Percentiles rank a stretch among this genome's conserved stretches.
These are phyloP conservation scores for Fallopia convolvulus DNA, from an alignment of 148 eudicot genomes.

Conservation along the genomic window DNA sequence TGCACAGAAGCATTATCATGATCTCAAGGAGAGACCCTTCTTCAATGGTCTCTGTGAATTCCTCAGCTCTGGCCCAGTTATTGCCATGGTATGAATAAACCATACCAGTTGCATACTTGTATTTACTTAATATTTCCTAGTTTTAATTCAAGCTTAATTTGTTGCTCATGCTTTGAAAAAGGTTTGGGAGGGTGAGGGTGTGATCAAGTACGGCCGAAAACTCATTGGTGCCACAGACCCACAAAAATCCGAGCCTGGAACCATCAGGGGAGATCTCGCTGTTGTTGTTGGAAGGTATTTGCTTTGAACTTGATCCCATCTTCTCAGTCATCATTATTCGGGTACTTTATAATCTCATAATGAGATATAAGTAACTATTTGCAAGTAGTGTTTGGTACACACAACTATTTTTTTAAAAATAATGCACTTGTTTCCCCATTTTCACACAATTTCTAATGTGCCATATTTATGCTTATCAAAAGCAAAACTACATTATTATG, in stretches of 20 bases:
- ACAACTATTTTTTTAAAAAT: too few species aligned
- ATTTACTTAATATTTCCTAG: background rate
- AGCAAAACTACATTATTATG: too few species aligned
- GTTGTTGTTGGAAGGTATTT: slow-evolving; percentile 90
- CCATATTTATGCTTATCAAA: too few species aligned
- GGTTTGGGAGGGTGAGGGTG: slow-evolving; percentile 99
- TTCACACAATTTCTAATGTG: too few species aligned
- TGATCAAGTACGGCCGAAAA: slow-evolving; percentile 83
- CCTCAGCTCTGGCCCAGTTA: slow-evolving; percentile 96
- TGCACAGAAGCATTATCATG: slow-evolving; percentile 91
- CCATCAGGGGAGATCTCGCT: slow-evolving; percentile 96
- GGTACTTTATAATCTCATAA: too few species aligned
- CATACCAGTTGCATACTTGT: background rate
- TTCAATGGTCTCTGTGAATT: slow-evolving; percentile 86
- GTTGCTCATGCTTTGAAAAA: slow-evolving; percentile 19
- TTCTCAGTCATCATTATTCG: background rate
- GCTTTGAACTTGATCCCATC: background rate
- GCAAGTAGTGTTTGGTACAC: too few species aligned
- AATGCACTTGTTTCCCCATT: too few species aligned
- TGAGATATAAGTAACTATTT: too few species aligned
- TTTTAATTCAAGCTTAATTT: background rate
- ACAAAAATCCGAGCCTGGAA: slow-evolving; percentile 97
- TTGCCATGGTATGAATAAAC: slow-evolving; percentile 73
- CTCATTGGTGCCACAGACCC: slow-evolving; percentile 99
- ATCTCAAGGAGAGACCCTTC: slow-evolving; percentile 92